Conservation (phyloP, 176 grass and related monocot genomes). For the Aegilops bicornis region DNA sequence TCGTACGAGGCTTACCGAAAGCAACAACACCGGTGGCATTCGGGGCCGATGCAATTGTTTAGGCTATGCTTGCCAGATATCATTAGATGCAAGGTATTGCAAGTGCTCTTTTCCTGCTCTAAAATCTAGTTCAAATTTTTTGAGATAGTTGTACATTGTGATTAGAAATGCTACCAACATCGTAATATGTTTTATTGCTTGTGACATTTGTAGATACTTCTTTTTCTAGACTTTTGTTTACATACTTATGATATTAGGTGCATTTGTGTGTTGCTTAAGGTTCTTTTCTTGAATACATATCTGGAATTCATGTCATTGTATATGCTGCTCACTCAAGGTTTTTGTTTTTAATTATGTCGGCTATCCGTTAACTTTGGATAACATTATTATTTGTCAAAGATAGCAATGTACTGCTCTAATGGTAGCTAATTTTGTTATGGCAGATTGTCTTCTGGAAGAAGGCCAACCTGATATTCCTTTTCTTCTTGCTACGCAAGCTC, state of each 20-base stretch:
- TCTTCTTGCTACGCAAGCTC: conserved; percentile 90
- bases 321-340: not conserved
- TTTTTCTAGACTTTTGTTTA: not conserved
- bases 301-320: not conserved
- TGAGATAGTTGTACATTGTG: not conserved
- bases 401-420: not conserved
- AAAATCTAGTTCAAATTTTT: not conserved
- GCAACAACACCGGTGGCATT: conserved; percentile 96
- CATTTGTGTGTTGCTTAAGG: not conserved
- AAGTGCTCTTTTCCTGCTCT: not conserved
- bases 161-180: not conserved
- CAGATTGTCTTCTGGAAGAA: conserved; percentile 90
- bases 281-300: not conserved
- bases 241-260: not conserved
- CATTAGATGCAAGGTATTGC: conserved; percentile 70
- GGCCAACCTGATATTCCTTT: conserved; percentile 82
- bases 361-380: not conserved
- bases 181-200: not conserved
- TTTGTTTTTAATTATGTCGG: not conserved
- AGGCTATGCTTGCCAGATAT: conserved; percentile 82
- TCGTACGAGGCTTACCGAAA: conserved; percentile 95
- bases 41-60: conserved; percentile 92
- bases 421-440: conserved; percentile 9
- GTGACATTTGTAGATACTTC: not conserved
- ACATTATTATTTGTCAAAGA: not conserved